A percentile compares a stretch with the other conserved stretches of the same genome.
These are phyloP conservation scores for Nakazawaea populi DNA, from an alignment of 805 yeast species.

Conservation along the genomic window DNA sequence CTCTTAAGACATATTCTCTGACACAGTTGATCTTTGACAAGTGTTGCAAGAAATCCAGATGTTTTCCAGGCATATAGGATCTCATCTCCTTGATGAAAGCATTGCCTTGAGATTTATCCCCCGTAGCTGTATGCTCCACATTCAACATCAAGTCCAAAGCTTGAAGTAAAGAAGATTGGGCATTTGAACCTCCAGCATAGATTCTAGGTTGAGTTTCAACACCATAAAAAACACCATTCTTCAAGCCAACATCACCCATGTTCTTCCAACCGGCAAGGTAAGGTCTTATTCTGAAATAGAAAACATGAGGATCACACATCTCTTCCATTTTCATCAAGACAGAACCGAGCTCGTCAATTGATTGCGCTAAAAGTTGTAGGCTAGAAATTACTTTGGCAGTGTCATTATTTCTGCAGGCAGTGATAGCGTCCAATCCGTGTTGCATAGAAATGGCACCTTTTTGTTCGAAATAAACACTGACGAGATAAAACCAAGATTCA, in stretches of 20 bases:
- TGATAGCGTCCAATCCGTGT: constrained; percentile 63
- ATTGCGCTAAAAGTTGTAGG: constrained; percentile 65
- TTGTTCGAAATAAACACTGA: constrained; percentile 80
- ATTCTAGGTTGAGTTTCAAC: constrained; percentile 46
- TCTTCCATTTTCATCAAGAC: constrained; percentile 81
- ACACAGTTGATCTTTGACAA: constrained; percentile 53
- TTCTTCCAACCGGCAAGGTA: constrained; percentile 92
- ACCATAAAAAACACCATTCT: constrained; percentile 74
- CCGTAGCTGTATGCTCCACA: constrained; percentile 77
- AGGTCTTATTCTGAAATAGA: constrained; percentile 82
- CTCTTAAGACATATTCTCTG: constrained; percentile 51
- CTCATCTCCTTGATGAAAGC: constrained; percentile 79
- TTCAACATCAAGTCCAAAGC: constrained; percentile 72
- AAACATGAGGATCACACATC: constrained; percentile 91
- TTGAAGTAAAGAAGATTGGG: constrained; percentile 87
- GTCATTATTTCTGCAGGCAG: constrained; percentile 44
- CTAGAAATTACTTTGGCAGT: constrained; percentile 31
- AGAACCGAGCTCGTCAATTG: constrained; percentile 67
- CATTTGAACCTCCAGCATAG: constrained; percentile 89
- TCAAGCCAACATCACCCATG: constrained; percentile 80
- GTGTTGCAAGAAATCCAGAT: constrained; percentile 64
- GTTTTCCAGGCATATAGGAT: constrained; percentile 83
- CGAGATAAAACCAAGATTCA: constrained; percentile 91
- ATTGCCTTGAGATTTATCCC: constrained; percentile 32
- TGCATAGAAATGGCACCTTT: constrained; percentile 69